Conservation (phyloP, 257 asterid species). For the Jasminum sambac region DNA sequence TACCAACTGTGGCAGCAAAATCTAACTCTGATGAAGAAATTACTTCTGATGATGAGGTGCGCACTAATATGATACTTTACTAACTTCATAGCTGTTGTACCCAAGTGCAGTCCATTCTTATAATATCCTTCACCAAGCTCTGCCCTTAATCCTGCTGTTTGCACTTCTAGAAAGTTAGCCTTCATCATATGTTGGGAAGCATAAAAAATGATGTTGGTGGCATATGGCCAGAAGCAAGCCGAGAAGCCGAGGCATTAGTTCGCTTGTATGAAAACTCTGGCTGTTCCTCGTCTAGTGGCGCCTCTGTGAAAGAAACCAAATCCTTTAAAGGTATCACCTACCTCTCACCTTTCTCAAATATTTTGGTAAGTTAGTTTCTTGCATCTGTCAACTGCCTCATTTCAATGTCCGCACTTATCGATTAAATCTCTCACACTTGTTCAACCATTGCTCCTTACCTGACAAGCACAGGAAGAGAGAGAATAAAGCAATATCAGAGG, state of each 20-base stretch:
- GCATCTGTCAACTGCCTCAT: no score
- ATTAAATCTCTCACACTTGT: conserved; percentile 9
- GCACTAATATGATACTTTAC: conserved; percentile 17
- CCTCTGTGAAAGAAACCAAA: conserved; percentile 40
- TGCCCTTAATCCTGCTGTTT: conserved; percentile 22
- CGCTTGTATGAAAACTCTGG: conserved; percentile 40
- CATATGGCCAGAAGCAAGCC: conserved; percentile 51
- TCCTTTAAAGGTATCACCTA: conserved; percentile 48
- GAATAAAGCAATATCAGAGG: neutral
- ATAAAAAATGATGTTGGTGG: conserved; percentile 34
- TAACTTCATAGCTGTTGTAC: conserved; percentile 4
- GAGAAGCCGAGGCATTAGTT: conserved; percentile 55
- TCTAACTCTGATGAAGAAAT: conserved; percentile 51
- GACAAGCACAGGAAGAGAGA: neutral
- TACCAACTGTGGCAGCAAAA: conserved; percentile 32
- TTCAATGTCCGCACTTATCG: neutral
- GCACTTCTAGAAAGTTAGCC: conserved; percentile 42
- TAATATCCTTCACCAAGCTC: neutral
- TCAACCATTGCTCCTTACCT: neutral
- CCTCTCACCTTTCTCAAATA: conserved; percentile 7
- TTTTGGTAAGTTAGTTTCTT: conserved; percentile 6
- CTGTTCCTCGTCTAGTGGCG: conserved; percentile 36
- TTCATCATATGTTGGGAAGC: conserved; percentile 24
- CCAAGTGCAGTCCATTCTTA: neutral
- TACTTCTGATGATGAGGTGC: conserved; percentile 60